Base-by-base conservation (phyloP, 2,329 filamentous ascomycete genomes). In the Phialophora verrucosa region DNA sequence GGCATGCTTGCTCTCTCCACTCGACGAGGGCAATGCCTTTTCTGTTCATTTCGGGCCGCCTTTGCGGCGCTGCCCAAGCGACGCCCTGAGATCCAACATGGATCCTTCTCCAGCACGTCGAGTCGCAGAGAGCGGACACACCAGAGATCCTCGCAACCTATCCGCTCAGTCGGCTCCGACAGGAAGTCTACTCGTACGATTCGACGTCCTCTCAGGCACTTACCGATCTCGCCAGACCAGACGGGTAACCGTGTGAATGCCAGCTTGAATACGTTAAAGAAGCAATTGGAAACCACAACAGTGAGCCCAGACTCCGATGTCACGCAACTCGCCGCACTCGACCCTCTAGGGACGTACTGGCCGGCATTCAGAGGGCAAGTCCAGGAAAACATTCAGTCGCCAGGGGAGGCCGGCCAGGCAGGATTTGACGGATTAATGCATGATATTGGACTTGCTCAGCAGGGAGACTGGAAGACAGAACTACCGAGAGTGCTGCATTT, bases 31-130 rank as follows among this genome's bases (percentile, higher is more conserved):
- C 73, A 73, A 73, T 82, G 80, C 76, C 75, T 81, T 44, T 74
- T 81, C 69, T 80, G 79, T 73, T 70, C 76, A 32, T 78, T 80
- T 66, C 76, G 75, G 69, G 49, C 65, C 59, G 27, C 57, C 11
- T 29, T 63, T 50, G 32, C 59, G 35, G 31, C 44, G 4, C 12
- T 44, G 27, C 32, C 63, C 27, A 64, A 49, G 10, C 55, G 25
- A 70, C 74, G 47, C 66, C 73, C 32, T 62, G 74, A 70, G 72
- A 73, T 70, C 68, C 73, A n/a, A 60, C 69, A 53, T 31, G 60
- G 67, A 55, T 20, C 25, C 56, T 76, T 77, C 59, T 65, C 69
- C 6, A 78, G 79, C 64, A 69, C 74, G 20, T 12, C 32, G 20
- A 20, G 25, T n/a, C 50, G 35, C 29, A 47, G 32, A 23, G 56